These are phyloP conservation scores for Rhizopus microsporus DNA, from an alignment of 371 early-diverging fungal species.

Conservation along the genomic window DNA sequence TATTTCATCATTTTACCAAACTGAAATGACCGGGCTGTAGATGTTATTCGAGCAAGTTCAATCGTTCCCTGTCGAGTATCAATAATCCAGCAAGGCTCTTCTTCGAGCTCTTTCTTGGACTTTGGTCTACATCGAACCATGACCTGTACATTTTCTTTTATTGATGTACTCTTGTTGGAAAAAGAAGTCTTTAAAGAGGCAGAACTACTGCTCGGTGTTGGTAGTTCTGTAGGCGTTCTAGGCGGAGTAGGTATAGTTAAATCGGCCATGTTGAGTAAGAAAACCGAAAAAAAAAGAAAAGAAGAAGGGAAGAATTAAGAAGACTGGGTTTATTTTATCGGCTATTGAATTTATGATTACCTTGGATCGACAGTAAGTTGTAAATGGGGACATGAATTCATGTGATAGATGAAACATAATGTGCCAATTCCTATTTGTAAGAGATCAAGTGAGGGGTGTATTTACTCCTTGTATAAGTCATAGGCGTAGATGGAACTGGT, in stretches of 20 bases:
- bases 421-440: too few relatives aligned
- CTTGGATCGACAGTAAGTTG: too few relatives aligned
- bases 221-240: background rate
- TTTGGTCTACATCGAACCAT: conserved; percentile 44
- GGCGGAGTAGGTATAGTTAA: background rate
- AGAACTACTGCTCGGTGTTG: background rate
- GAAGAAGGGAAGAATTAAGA: too few relatives aligned
- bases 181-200: conserved; percentile 10
- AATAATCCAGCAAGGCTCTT: conserved; percentile 29
- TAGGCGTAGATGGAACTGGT: too few relatives aligned
- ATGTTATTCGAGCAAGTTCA: background rate
- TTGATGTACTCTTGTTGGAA: conserved; percentile 16
- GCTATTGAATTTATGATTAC: too few relatives aligned
- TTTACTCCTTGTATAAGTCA: too few relatives aligned
- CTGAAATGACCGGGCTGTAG: background rate
- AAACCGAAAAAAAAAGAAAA: too few relatives aligned
- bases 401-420: too few relatives aligned
- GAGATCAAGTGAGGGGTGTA: too few relatives aligned
- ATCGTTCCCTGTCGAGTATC: conserved; percentile 19
- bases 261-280: too few relatives aligned
- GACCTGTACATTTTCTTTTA: conserved; percentile 43
- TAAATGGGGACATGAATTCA: too few relatives aligned
- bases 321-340: too few relatives aligned
- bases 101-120: conserved; percentile 26
- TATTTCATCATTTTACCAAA: conserved; percentile 6